Percentiles rank a stretch among this genome's conserved stretches.
These are phyloP conservation scores for Mycena epipterygia DNA, from an alignment of 768 basidiomycete genomes.

Conservation along the genomic window DNA sequence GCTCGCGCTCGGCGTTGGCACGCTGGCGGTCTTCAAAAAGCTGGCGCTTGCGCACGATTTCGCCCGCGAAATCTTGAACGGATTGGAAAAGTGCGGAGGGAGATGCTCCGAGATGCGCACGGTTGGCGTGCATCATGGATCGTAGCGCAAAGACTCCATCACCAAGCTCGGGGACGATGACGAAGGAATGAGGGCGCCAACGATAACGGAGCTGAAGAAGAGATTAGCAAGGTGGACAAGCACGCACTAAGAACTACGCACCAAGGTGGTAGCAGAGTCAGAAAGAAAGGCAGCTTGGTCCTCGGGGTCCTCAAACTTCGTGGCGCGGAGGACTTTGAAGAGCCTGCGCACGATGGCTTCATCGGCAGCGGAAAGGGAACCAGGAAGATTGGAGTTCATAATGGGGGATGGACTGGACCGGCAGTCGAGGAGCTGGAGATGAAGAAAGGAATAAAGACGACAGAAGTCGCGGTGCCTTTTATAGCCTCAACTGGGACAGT, in stretches of 20 bases:
- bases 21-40: background rate
- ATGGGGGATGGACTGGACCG: too few relatives aligned
- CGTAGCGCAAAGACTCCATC: background rate
- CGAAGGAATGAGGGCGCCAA: background rate
- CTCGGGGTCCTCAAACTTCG: conserved; percentile 1
- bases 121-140: background rate
- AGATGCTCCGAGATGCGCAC: background rate
- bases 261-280: background rate
- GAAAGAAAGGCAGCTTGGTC: conserved; percentile 19
- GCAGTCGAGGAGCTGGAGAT: background rate
- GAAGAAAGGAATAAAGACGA: background rate
- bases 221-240: background rate
- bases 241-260: background rate
- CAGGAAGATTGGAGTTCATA: background rate
- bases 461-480: background rate
- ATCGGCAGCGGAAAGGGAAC: background rate
- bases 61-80: conserved; percentile 2
- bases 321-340: conserved; percentile 6
- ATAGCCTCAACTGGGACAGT: conserved; percentile 4
- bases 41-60: conserved; percentile 5
- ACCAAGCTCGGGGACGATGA: background rate
- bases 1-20: background rate
- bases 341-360: background rate
- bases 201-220: conserved; percentile 4
- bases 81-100: background rate